Conservation (phyloP, 306 rosid genomes). For the Acacia acuminata region DNA sequence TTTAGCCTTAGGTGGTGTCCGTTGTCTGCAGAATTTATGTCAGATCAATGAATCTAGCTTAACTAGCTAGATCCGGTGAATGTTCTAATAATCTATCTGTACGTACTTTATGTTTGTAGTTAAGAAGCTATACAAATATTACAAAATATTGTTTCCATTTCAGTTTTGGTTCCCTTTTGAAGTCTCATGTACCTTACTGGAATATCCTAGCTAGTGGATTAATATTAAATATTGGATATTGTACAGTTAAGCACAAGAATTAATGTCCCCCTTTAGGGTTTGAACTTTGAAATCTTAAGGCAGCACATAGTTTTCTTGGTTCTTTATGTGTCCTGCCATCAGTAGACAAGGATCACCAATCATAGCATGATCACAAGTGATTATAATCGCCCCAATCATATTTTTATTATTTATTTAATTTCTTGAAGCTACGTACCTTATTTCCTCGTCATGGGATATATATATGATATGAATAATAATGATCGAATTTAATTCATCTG, state of each 20-base stretch:
- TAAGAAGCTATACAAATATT: not conserved
- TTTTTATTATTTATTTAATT: constrained; percentile 16
- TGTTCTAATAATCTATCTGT: not conserved
- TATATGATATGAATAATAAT: constrained; percentile 5
- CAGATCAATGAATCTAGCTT: constrained; percentile 5
- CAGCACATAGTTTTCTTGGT: constrained; percentile 53
- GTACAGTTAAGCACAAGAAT: constrained; percentile 49
- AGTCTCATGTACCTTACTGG: not conserved
- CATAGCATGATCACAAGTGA: constrained; percentile 63
- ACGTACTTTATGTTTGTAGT: not conserved
- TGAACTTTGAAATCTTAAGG: constrained; percentile 45
- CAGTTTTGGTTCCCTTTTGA: not conserved
- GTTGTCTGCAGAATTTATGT: not conserved
- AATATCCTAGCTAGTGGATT: constrained; percentile 33
- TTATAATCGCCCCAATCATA: constrained; percentile 66
- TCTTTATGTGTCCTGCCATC: constrained; percentile 56
- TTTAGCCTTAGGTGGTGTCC: not conserved
- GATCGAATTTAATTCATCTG: constrained; percentile 44
- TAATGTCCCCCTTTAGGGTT: constrained; percentile 48
- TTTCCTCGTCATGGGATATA: constrained; percentile 29
- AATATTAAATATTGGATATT: constrained; percentile 29
- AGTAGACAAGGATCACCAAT: constrained; percentile 52
- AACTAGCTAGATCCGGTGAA: not conserved
- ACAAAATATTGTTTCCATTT: not conserved
- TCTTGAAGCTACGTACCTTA: constrained; percentile 2